Conservation (phyloP, 2,329 filamentous ascomycete genomes). For the Pseudogymnoascus sp. region DNA sequence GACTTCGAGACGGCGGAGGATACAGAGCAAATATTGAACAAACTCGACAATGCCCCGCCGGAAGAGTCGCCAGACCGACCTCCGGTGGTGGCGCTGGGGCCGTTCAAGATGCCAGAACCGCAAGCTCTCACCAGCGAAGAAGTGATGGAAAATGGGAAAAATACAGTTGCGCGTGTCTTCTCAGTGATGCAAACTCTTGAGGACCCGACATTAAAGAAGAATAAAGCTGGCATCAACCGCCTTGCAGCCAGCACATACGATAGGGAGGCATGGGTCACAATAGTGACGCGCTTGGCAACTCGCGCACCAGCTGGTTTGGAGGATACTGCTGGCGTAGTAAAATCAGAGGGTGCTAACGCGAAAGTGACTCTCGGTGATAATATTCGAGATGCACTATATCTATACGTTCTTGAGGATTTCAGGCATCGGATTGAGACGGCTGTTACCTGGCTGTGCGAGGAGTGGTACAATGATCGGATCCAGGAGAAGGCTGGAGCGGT, state of each 20-base stretch:
- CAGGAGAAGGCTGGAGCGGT: slow-evolving; percentile 37
- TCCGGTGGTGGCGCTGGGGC: slow-evolving; percentile 45
- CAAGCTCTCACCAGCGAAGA: slow-evolving; percentile 65
- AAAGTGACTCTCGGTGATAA: slow-evolving; percentile 51
- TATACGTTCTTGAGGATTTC: slow-evolving; percentile 88
- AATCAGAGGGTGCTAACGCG: slow-evolving; percentile 45
- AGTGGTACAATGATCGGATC: slow-evolving; percentile 90
- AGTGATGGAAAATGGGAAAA: slow-evolving; percentile 65
- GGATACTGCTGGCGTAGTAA: slow-evolving; percentile 40
- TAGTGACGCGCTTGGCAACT: slow-evolving; percentile 79
- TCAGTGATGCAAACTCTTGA: slow-evolving; percentile 68
- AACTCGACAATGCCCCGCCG: slow-evolving; percentile 62
- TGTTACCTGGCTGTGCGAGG: slow-evolving; percentile 90
- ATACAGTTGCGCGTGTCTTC: slow-evolving; percentile 70
- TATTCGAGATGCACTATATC: slow-evolving; percentile 74
- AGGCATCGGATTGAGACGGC: slow-evolving; percentile 81
- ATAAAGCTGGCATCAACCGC: slow-evolving; percentile 70
- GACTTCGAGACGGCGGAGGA: slow-evolving; percentile 74
- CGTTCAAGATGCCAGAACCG: slow-evolving; percentile 74
- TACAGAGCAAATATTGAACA: slow-evolving; percentile 69
- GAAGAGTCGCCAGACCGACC: slow-evolving; percentile 39
- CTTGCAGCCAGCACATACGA: slow-evolving; percentile 79
- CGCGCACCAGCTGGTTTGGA: slow-evolving; percentile 67
- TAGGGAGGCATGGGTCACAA: slow-evolving; percentile 82
- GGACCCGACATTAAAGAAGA: slow-evolving; percentile 53